Evolutionary conservation across 805 yeast genomes (phyloP), one percentile per base, ranked within the genome.

Genomic region (Scheffersomyces amazonensis): DNA sequence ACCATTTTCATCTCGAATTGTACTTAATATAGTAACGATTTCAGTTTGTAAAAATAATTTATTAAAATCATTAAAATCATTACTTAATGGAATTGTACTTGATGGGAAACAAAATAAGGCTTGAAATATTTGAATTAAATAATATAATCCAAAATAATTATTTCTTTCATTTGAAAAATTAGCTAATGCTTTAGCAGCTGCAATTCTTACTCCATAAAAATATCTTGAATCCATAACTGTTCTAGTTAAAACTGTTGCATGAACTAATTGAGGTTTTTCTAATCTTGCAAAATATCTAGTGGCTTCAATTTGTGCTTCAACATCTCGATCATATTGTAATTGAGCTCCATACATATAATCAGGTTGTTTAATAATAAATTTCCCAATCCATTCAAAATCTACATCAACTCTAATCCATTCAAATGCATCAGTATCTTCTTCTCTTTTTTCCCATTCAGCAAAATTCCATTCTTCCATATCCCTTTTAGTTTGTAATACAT

Each of bases 361-460:
- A 0, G 96, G 95, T 60, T 90, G 96, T 49, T 82, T 87, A 23
- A 93, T 78, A 41, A 80, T 73, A 16, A 87, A 69, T 47, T 77
- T 78, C 43, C 95, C 87, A 35, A 93, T 83, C 99, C 99, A 93
- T 58, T 93, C 99, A 52, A 83, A 86, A 58, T 93, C 99, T 0
- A 97, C 90, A 63, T 93, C 99, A n/a, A 91, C 87, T 50, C 99
- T 73, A 27, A 93, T 73, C 99, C 99, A 93, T 53, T 93, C 99
- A 61, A 89, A 93, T 0, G 96, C 96, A 51, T 91, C 97, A 50
- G 78, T 80, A 30, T 82, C 89, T 42, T 81, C 90, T 35, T 83
- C 89, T 21, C 81, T 82, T 33, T 73, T 73, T 11, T 75, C 66
- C 77, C 87, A 80, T 31, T 87, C 95, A 1, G 76, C 70, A 9